These are phyloP conservation scores for Chalciporus sphaerocephalus DNA, from an alignment of 768 basidiomycete genomes.

Conservation along the genomic window DNA sequence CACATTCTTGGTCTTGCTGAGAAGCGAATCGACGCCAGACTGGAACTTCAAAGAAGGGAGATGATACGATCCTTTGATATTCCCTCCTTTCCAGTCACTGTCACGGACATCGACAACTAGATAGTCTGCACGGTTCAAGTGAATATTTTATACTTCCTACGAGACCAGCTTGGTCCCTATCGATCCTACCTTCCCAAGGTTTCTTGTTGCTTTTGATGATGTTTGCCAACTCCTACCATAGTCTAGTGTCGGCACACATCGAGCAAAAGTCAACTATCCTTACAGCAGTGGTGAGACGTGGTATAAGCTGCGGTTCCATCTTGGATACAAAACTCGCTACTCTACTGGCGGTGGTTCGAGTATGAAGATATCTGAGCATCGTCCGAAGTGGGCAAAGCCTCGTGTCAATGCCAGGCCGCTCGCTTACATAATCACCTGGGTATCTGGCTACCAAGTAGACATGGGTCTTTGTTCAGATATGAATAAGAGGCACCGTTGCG, in stretches of 20 bases:
- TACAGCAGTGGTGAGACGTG: not conserved
- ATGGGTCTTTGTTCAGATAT: no score
- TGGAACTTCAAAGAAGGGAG: slow-evolving; percentile 60
- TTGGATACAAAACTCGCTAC: no score
- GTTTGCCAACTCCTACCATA: slow-evolving; percentile 57
- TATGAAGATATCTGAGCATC: not conserved
- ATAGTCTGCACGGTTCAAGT: slow-evolving; percentile 43
- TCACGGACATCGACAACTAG: slow-evolving; percentile 83
- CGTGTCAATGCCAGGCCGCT: not conserved
- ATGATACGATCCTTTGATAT: slow-evolving; percentile 64
- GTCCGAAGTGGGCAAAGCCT: not conserved
- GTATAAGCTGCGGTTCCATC: not conserved
- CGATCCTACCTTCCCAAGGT: slow-evolving; percentile 41
- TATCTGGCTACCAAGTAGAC: no score
- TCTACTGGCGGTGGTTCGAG: not conserved
- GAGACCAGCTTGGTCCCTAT: not conserved
- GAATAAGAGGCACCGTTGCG: no score
- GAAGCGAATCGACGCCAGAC: slow-evolving; percentile 51
- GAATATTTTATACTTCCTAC: no score
- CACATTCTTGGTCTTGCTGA: slow-evolving; percentile 56
- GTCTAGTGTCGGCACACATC: not conserved
- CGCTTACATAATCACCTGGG: no score
- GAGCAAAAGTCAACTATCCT: not conserved
- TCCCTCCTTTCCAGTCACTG: slow-evolving; percentile 73
- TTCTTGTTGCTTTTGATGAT: slow-evolving; percentile 64